phyloP scores from a whole-genome alignment of 768 basidiomycete species.

The Amanita subjunquillea region DNA sequence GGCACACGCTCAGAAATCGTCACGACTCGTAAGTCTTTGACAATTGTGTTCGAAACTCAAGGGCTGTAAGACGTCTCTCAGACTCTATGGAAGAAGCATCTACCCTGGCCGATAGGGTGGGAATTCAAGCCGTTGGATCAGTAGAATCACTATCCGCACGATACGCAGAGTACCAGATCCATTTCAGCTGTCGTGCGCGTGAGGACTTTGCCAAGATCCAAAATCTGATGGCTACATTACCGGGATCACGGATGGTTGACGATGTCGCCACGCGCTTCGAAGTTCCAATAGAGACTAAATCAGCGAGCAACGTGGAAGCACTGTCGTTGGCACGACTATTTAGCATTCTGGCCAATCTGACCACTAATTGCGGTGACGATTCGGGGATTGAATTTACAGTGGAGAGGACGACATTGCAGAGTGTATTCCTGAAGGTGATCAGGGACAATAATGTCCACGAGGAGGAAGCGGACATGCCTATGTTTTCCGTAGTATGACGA shows the following conservation, averaged over 20 bases:
- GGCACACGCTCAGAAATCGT: slow-evolving; percentile 59
- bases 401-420: slow-evolving; percentile 61
- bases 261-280: slow-evolving; percentile 73
- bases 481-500: neutral
- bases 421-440: slow-evolving; percentile 64
- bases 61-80: slow-evolving; percentile 11
- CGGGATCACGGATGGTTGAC: slow-evolving; percentile 55
- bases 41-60: neutral
- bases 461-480: slow-evolving; percentile 13
- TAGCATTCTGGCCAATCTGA: slow-evolving; percentile 26
- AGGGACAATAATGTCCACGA: slow-evolving; percentile 49
- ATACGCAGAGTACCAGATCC: slow-evolving; percentile 69
- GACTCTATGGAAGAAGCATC: slow-evolving; percentile 85
- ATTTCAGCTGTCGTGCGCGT: slow-evolving; percentile 57
- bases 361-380: slow-evolving; percentile 27
- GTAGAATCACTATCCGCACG: slow-evolving; percentile 51
- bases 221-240: slow-evolving; percentile 48
- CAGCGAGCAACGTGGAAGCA: slow-evolving; percentile 12
- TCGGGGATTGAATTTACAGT: slow-evolving; percentile 46
- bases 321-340: slow-evolving; percentile 53
- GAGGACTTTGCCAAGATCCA: slow-evolving; percentile 51
- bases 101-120: slow-evolving; percentile 65
- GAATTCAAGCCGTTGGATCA: slow-evolving; percentile 64
- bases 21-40: slow-evolving; percentile 47
- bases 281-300: slow-evolving; percentile 38